A percentile compares a stretch with the other conserved stretches of the same genome.
Conservation (phyloP, 2,329 filamentous ascomycete species). For the Atkinsonella texensis region DNA sequence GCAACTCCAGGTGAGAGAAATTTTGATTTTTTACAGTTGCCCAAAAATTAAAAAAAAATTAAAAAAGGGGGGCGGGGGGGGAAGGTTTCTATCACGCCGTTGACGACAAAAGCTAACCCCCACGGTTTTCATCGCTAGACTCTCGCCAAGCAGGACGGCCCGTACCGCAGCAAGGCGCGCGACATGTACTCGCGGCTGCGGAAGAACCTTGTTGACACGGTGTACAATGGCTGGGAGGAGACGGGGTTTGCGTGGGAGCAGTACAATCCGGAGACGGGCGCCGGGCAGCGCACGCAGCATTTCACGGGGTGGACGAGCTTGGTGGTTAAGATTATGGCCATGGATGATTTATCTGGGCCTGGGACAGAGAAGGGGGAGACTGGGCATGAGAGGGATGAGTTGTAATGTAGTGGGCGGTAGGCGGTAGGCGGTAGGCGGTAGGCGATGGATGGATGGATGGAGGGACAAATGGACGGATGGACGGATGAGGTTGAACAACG, state of each 20-base stretch:
- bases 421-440: no score
- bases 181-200: conserved; percentile 66
- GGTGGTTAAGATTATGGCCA: conserved; percentile 93
- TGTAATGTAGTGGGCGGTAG: conserved; percentile 19
- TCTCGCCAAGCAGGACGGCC: conserved; percentile 52
- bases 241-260: conserved; percentile 99
- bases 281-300: conserved; percentile 91
- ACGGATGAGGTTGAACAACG: no score
- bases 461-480: no score
- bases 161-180: conserved; percentile 55
- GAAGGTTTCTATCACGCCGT: background rate
- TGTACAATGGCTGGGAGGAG: conserved; percentile 76
- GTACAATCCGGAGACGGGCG: conserved; percentile 86
- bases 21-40: no score
- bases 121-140: conserved; percentile 26
- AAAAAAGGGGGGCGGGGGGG: background rate
- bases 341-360: conserved; percentile 54
- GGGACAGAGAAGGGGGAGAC: conserved; percentile 20
- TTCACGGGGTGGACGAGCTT: conserved; percentile 99
- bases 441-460: no score
- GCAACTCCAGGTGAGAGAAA: conserved; percentile 55
- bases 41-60: no score
- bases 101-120: background rate
- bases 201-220: conserved; percentile 76
- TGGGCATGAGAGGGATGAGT: conserved; percentile 31